Evolutionary conservation across 768 basidiomycete genomes (phyloP).

Genomic region (Phanerochaete carnosa): DNA sequence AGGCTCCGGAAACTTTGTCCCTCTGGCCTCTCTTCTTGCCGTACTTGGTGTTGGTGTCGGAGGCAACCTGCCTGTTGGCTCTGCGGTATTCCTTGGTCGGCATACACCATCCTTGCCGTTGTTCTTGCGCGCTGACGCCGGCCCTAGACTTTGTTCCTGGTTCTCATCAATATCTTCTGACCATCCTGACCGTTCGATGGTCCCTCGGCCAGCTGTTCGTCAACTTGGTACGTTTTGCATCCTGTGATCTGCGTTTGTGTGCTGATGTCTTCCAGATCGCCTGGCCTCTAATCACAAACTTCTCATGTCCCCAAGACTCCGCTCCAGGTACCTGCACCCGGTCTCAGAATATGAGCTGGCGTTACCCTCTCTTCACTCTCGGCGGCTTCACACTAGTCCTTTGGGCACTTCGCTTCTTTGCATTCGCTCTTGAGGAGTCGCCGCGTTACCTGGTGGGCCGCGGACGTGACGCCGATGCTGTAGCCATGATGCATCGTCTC

Average conservation of each 20-base stretch:
- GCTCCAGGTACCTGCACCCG: slow-evolving; percentile 37
- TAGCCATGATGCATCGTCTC: slow-evolving; percentile 58
- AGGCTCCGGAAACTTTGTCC: slow-evolving; percentile 42
- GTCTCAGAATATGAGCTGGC: slow-evolving; percentile 65
- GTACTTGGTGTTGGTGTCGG: slow-evolving; percentile 47
- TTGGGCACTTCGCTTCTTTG: slow-evolving; percentile 59
- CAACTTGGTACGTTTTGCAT: slow-evolving; percentile 34
- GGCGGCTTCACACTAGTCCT: slow-evolving; percentile 66
- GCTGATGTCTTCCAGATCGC: slow-evolving; percentile 42
- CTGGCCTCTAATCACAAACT: slow-evolving; percentile 71
- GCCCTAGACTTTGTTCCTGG: slow-evolving; percentile 62
- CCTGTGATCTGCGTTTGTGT: slow-evolving; percentile 6
- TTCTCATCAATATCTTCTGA: slow-evolving; percentile 72
- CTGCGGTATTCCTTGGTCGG: slow-evolving; percentile 48
- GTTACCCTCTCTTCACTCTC: slow-evolving; percentile 71
- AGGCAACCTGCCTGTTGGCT: slow-evolving; percentile 57
- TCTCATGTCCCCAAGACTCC: slow-evolving; percentile 46
- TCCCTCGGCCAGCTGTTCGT: slow-evolving; percentile 69
- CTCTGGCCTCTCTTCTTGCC: slow-evolving; percentile 46
- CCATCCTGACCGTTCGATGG: slow-evolving; percentile 79
- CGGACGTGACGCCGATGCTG: slow-evolving; percentile 61
- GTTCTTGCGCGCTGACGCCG: neutral
- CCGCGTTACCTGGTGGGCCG: slow-evolving; percentile 72
- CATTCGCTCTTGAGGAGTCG: slow-evolving; percentile 65
- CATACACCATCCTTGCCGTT: neutral